A percentile compares a stretch with the other conserved stretches of the same genome.
These are phyloP conservation scores for Lactarius pseudohatsudake DNA, from an alignment of 768 basidiomycete genomes.

Conservation along the genomic window DNA sequence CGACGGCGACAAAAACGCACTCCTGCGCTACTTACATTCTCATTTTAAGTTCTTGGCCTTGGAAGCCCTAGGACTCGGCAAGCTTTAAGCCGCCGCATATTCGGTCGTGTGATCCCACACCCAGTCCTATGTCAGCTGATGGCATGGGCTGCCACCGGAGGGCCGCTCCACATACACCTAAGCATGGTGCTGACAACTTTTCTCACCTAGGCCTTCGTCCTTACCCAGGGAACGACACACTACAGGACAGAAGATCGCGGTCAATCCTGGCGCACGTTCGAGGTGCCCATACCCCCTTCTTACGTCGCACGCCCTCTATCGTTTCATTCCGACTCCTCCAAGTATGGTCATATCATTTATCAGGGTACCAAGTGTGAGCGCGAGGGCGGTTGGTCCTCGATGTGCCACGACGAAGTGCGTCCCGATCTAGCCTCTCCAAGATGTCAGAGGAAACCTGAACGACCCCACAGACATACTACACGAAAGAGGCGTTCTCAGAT, in stretches of 20 bases:
- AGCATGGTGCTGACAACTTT: constrained; percentile 3
- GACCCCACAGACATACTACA: constrained; percentile 75
- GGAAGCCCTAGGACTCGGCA: background rate
- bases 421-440: background rate
- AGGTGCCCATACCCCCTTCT: constrained; percentile 60
- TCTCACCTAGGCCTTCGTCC: constrained; percentile 71
- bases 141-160: background rate
- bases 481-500: constrained; percentile 76
- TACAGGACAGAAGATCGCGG: constrained; percentile 90
- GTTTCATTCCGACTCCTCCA: constrained; percentile 78
- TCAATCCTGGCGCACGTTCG: constrained; percentile 81
- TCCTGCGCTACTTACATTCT: background rate
- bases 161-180: background rate
- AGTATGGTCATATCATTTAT: constrained; percentile 74
- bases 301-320: constrained; percentile 65
- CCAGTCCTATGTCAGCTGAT: too few relatives aligned
- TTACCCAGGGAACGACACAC: constrained; percentile 73
- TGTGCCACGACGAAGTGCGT: constrained; percentile 75
- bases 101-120: background rate
- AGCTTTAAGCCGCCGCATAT: background rate
- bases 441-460: constrained; percentile 1
- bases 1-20: background rate
- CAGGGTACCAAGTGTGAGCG: constrained; percentile 68
- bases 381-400: constrained; percentile 46
- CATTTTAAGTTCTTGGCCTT: background rate